These are phyloP conservation scores for Plasmodium ovale DNA, from an alignment of 169 alveolate genomes.

Conservation along the genomic window DNA sequence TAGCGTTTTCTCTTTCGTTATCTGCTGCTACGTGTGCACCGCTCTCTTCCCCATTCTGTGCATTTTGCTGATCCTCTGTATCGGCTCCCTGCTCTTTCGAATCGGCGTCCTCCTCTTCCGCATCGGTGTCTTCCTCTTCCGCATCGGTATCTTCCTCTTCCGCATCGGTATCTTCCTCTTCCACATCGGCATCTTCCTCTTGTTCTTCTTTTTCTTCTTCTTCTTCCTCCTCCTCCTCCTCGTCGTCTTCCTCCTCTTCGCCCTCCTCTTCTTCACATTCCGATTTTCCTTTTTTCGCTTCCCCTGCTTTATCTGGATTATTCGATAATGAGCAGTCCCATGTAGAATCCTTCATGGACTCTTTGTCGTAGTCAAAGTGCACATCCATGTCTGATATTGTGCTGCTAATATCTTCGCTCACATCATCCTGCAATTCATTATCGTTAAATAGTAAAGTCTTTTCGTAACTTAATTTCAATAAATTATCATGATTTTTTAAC, in stretches of 20 bases:
- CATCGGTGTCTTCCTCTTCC: background rate
- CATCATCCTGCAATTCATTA: slow-evolving; percentile 39
- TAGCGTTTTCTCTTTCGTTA: slow-evolving; percentile 37
- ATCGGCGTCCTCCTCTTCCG: background rate
- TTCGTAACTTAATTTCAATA: slow-evolving; percentile 65
- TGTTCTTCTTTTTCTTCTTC: slow-evolving; percentile 18
- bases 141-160: slow-evolving; percentile 22
- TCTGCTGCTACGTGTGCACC: background rate
- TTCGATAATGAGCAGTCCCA: slow-evolving; percentile 15
- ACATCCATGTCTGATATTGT: slow-evolving; percentile 52
- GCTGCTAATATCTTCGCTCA: slow-evolving; percentile 50
- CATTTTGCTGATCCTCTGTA: background rate
- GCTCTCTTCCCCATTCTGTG: background rate
- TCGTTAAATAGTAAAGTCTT: slow-evolving; percentile 64
- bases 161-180: slow-evolving; percentile 14
- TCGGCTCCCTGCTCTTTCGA: slow-evolving; percentile 10
- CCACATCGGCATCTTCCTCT: slow-evolving; percentile 1
- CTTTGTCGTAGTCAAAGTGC: slow-evolving; percentile 26
- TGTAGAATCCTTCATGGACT: slow-evolving; percentile 16
- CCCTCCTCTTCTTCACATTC: slow-evolving; percentile 14
- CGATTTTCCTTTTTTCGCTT: slow-evolving; percentile 5
- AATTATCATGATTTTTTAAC: slow-evolving; percentile 36
- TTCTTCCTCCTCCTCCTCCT: slow-evolving; percentile 17
- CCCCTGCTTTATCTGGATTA: slow-evolving; percentile 32
- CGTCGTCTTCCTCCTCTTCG: slow-evolving; percentile 43